phyloP scores from a whole-genome alignment of 2,329 filamentous ascomycete genomes.

The Aureobasidium uvarum region DNA sequence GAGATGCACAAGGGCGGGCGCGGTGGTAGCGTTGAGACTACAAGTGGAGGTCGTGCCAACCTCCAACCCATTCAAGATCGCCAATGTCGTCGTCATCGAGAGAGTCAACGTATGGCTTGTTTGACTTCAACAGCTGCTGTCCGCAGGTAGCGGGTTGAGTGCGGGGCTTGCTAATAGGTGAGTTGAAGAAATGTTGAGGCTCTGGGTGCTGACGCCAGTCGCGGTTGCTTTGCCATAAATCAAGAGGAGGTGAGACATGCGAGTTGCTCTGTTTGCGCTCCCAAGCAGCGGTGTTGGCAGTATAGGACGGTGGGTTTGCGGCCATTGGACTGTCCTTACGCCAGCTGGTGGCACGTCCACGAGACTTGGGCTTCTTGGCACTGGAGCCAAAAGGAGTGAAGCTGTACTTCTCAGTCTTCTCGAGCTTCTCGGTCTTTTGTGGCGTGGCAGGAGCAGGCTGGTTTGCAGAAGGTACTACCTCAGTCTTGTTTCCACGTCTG shows the following conservation, averaged over 20 bases:
- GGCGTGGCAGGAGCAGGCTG: slow-evolving; percentile 35
- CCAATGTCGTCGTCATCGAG: slow-evolving; percentile 61
- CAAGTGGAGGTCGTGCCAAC: slow-evolving; percentile 71
- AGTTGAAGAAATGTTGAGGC: slow-evolving; percentile 26
- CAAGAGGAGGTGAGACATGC: slow-evolving; percentile 28
- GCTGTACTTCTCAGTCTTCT: slow-evolving; percentile 36
- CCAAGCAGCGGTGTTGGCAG: slow-evolving; percentile 39
- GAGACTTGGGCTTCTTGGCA: slow-evolving; percentile 38
- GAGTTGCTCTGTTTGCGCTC: slow-evolving; percentile 33
- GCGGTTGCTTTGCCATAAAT: slow-evolving; percentile 47
- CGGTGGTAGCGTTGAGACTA: slow-evolving; percentile 43
- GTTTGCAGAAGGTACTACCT: slow-evolving; percentile 43
- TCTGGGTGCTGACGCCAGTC: slow-evolving; percentile 50
- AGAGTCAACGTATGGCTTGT: slow-evolving; percentile 35
- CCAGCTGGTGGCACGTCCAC: slow-evolving; percentile 37
- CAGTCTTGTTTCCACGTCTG: slow-evolving; percentile 62
- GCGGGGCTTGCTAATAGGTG: slow-evolving; percentile 28
- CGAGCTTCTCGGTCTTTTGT: slow-evolving; percentile 33
- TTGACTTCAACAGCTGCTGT: slow-evolving; percentile 32
- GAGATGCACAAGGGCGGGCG: slow-evolving; percentile 20
- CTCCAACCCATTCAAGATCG: slow-evolving; percentile 92
- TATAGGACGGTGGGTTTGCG: slow-evolving; percentile 35
- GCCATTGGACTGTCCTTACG: slow-evolving; percentile 35
- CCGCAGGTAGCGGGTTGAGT: slow-evolving; percentile 28
- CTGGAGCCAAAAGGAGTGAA: slow-evolving; percentile 36